These are phyloP conservation scores for Hymenoscyphus salicellus DNA, from an alignment of 2,329 filamentous ascomycete species.

Conservation along the genomic window DNA sequence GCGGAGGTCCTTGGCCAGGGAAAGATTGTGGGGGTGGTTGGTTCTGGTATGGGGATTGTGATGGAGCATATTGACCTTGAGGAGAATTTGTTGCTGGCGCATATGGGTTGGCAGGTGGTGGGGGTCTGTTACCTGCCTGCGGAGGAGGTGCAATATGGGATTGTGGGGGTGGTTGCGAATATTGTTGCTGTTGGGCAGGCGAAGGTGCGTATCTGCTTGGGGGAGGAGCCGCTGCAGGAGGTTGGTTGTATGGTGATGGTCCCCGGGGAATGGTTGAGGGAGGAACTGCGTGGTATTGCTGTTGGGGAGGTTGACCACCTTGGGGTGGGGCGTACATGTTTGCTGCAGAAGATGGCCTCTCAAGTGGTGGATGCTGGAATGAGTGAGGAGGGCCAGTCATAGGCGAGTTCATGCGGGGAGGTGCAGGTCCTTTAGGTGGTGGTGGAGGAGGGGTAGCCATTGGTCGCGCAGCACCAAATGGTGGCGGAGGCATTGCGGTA, in stretches of 20 bases:
- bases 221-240: conserved; percentile 66
- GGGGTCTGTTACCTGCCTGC: conserved; percentile 42
- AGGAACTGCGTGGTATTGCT: conserved; percentile 37
- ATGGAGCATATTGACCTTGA: conserved; percentile 59
- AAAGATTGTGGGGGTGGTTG: conserved; percentile 41
- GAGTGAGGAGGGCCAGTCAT: conserved; percentile 51
- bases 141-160: conserved; percentile 42
- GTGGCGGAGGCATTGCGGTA: conserved; percentile 44
- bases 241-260: conserved; percentile 81
- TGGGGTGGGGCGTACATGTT: conserved; percentile 62
- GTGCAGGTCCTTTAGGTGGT: conserved; percentile 75
- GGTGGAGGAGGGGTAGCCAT: conserved; percentile 73
- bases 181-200: conserved; percentile 53
- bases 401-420: conserved; percentile 70
- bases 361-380: conserved; percentile 42
- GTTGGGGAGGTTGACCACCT: conserved; percentile 43
- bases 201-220: conserved; percentile 73
- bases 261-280: conserved; percentile 67
- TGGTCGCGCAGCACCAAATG: conserved; percentile 57
- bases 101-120: conserved; percentile 47
- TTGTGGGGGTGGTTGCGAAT: conserved; percentile 43
- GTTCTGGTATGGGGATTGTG: conserved; percentile 41
- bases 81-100: conserved; percentile 41
- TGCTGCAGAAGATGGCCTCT: conserved; percentile 55
- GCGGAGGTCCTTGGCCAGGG: conserved; percentile 40